Base-by-base conservation (phyloP, 116 monocot species). In the Zostera marina region DNA sequence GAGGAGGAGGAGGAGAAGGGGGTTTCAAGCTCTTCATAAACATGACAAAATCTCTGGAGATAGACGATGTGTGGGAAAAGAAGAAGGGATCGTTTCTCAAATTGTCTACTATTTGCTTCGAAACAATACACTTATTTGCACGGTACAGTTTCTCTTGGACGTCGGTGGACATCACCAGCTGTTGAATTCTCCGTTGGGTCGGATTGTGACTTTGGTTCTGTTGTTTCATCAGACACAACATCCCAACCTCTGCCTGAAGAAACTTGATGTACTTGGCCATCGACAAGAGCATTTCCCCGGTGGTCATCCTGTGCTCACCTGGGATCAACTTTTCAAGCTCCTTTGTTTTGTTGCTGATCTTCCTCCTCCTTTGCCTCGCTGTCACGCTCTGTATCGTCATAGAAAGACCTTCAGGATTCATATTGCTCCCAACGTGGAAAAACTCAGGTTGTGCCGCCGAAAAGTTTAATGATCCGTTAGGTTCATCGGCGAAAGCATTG, bases 281-380 rank as follows among this genome's bases (percentile, higher is more conserved):
- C 11, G 81, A 67, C 4, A 67, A 63, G 46, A 84, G 58, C 90
- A 90, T 90, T 68, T 90, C 79, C 1, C 85, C 78, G 0, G 79
- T 90, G 76, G 74, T 91, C 81, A 91, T 74, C 71, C 63, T 78
- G 41, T 57, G 56, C 10, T 77, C 85, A 7, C 91, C 85, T 1
- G 91, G 85, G 1, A 91, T 70, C 47, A 85, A 42, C 53, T 63
- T 54, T 5, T 64, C 74, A 3, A 91, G 74, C 68, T 79, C 81
- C 51, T 70, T 73, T 2, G 79, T 91, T 59, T 77, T 91, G 62
- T 72, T 71, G 22, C 81, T 84, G 22, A 90, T 90, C 76, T 69
- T 63, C 74, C 70, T 84, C 69, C 90, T 42, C 49, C 90, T 44
- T 63, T 78, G 64, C 66, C 84, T 84, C 43, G 81, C 86, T 19